Percentiles rank a stretch among this genome's conserved stretches.
phyloP scores from a whole-genome alignment of 176 grass and related monocot genomes.

The Oryza officinalis region DNA sequence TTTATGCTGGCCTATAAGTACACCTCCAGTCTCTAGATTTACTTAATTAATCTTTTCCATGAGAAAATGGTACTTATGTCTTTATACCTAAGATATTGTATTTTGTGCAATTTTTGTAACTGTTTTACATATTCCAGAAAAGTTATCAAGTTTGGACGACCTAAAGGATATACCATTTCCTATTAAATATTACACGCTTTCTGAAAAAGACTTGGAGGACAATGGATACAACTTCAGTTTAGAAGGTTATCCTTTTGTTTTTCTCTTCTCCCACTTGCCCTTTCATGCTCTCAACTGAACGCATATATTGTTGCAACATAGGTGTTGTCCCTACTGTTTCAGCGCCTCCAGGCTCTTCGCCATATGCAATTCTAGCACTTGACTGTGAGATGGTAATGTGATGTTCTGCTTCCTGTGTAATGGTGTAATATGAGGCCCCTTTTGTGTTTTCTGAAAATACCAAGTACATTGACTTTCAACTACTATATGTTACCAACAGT shows the following conservation, averaged over 20 bases:
- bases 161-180: conserved; percentile 74
- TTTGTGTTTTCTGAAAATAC: not conserved
- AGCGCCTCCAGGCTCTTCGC: conserved; percentile 56
- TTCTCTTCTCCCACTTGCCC: not conserved
- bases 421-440: conserved; percentile 27
- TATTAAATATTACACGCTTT: conserved; percentile 83
- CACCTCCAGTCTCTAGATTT: not conserved
- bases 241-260: conserved; percentile 49
- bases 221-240: conserved; percentile 76
- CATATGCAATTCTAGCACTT: conserved; percentile 83
- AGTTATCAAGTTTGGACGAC: conserved; percentile 58
- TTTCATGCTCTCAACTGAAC: conserved; percentile 22
- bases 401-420: conserved; percentile 1
- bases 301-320: conserved; percentile 37
- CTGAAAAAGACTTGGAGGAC: conserved; percentile 72
- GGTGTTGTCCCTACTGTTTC: conserved; percentile 77
- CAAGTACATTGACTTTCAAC: not conserved
- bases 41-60: not conserved
- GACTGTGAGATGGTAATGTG: conserved; percentile 94
- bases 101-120: not conserved
- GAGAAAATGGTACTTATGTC: not conserved
- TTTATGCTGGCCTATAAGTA: not conserved
- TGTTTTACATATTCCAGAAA: conserved; percentile 40
- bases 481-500: not conserved
- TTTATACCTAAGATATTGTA: conserved; percentile 28